phyloP scores from a whole-genome alignment of 2,329 filamentous ascomycete species.

The Claviceps sp. region DNA sequence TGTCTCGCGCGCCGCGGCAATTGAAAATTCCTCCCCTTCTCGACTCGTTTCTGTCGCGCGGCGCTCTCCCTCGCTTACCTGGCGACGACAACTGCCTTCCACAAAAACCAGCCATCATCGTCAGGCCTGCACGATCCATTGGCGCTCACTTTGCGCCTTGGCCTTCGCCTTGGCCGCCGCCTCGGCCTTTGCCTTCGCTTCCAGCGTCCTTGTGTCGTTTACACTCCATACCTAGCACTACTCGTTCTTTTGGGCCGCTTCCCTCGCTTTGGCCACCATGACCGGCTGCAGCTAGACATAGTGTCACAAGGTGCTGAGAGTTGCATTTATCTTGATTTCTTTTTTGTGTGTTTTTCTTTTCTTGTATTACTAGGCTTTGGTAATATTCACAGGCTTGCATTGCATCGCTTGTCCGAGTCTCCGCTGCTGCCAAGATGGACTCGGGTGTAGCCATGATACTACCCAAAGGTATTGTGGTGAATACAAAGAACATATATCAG shows the following conservation, averaged over 20 bases:
- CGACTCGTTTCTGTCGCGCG: no score
- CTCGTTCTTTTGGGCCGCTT: background rate
- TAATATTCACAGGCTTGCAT: background rate
- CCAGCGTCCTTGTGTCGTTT: background rate
- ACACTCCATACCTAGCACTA: background rate
- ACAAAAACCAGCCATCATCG: background rate
- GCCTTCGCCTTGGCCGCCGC: background rate
- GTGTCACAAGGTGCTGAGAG: background rate
- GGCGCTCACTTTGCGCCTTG: background rate
- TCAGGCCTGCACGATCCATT: background rate
- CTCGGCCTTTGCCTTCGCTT: background rate
- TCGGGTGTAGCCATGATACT: conserved; percentile 30
- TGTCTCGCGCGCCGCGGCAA: background rate
- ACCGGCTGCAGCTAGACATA: background rate
- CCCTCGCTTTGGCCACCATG: conserved; percentile 1
- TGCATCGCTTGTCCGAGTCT: background rate
- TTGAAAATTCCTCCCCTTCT: background rate
- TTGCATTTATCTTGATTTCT: background rate
- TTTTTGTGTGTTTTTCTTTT: background rate
- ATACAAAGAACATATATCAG: conserved; percentile 36
- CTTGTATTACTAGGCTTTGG: background rate
- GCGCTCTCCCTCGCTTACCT: background rate
- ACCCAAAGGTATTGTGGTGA: conserved; percentile 44
- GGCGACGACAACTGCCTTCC: background rate
- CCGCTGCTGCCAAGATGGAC: conserved; percentile 17